These are phyloP conservation scores for Candida lessepsii DNA, from an alignment of 805 yeast genomes.

Conservation along the genomic window DNA sequence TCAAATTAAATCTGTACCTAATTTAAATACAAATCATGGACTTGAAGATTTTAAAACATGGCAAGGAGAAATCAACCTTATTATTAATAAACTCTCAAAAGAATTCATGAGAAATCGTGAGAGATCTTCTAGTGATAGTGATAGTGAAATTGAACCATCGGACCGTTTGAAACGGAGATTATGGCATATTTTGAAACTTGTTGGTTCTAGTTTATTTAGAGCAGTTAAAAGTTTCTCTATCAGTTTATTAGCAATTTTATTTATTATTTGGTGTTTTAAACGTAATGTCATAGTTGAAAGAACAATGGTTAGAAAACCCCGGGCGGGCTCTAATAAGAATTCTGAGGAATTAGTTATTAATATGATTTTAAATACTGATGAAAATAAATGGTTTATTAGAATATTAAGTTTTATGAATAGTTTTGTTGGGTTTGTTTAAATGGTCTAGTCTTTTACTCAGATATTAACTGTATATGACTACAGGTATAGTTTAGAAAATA, in stretches of 20 bases:
- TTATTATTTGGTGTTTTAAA: slow-evolving; percentile 43
- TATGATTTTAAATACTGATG: slow-evolving; percentile 42
- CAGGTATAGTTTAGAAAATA: too few relatives aligned
- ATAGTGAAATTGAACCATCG: slow-evolving; percentile 19
- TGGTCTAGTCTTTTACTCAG: too few relatives aligned
- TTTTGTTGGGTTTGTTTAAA: slow-evolving; percentile 41
- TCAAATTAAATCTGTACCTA: slow-evolving; percentile 1
- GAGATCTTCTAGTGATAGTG: slow-evolving; percentile 15
- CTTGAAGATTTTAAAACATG: slow-evolving; percentile 47
- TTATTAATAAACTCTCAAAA: slow-evolving; percentile 44
- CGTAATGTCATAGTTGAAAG: slow-evolving; percentile 37
- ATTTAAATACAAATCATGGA: slow-evolving; percentile 1
- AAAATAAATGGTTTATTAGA: slow-evolving; percentile 45
- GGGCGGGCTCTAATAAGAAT: slow-evolving; percentile 17
- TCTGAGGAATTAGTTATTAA: slow-evolving; percentile 42
- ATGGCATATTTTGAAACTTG: slow-evolving; percentile 21
- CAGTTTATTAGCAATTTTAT: slow-evolving; percentile 36
- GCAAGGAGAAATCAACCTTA: slow-evolving; percentile 53
- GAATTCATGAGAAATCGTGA: slow-evolving; percentile 28
- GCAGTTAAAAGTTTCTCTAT: slow-evolving; percentile 35
- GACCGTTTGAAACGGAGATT: slow-evolving; percentile 23
- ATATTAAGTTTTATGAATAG: slow-evolving; percentile 35
- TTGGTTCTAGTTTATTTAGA: slow-evolving; percentile 29
- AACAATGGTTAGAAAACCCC: slow-evolving; percentile 37
- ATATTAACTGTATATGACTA: too few relatives aligned